phyloP scores from a whole-genome alignment of 371 early-diverging fungal genomes.

The Mucor circinelloides region DNA sequence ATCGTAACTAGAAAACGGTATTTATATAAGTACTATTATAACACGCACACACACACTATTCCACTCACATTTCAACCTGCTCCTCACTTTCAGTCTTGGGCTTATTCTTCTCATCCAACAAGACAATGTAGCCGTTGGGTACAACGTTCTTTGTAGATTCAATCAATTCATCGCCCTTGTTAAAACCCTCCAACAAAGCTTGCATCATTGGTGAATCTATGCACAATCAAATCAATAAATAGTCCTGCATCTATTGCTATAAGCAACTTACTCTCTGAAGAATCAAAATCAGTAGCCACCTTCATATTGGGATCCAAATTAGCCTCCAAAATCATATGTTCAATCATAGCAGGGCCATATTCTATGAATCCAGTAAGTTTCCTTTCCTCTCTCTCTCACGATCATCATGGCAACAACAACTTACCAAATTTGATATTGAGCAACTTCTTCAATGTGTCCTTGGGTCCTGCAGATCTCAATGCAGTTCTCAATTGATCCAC shows the following conservation, averaged over 20 bases:
- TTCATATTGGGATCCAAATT: conserved; percentile 69
- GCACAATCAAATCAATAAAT: neutral
- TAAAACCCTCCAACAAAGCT: conserved; percentile 43
- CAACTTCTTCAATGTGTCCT: conserved; percentile 79
- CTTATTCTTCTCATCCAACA: conserved; percentile 51
- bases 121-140: conserved; percentile 63
- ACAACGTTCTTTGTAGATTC: conserved; percentile 46
- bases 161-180: conserved; percentile 61
- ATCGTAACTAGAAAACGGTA: conserved; percentile 59
- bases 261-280: conserved; percentile 44
- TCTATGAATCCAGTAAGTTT: conserved; percentile 32
- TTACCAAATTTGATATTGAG: conserved; percentile 71
- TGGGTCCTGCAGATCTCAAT: conserved; percentile 64
- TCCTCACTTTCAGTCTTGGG: conserved; percentile 42
- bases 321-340: conserved; percentile 79
- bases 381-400: too few species aligned
- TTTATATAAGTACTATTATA: neutral
- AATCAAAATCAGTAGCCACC: conserved; percentile 57
- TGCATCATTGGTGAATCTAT: conserved; percentile 37
- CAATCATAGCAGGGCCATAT: conserved; percentile 89
- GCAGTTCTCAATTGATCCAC: conserved; percentile 55
- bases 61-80: conserved; percentile 57
- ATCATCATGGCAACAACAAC: neutral
- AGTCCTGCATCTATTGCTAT: neutral
- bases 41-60: neutral